phyloP scores from a whole-genome alignment of 805 yeast species.

The Yamadazyma scolyti region DNA sequence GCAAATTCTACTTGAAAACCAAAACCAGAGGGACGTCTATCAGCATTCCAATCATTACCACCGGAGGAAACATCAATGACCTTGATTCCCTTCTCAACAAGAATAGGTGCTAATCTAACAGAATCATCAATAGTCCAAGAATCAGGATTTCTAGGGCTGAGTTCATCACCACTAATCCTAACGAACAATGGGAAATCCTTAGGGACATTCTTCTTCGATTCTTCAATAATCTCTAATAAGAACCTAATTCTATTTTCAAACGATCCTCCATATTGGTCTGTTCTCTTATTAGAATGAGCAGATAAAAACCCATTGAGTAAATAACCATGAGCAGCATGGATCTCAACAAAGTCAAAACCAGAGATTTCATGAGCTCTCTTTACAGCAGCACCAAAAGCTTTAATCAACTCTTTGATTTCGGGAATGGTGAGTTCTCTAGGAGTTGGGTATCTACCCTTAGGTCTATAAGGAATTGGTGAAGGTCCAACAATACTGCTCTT shows the following conservation, averaged over 20 bases:
- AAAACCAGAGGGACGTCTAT: conserved; percentile 14
- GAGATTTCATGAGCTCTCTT: conserved; percentile 40
- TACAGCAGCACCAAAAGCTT: conserved; percentile 44
- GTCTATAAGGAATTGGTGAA: conserved; percentile 33
- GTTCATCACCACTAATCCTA: conserved; percentile 46
- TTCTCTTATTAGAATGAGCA: conserved; percentile 45
- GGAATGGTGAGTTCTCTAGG: conserved; percentile 43
- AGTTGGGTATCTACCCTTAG: conserved; percentile 18
- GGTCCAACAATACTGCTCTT: conserved; percentile 44
- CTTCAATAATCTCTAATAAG: conserved; percentile 44
- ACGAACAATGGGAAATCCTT: conserved; percentile 44
- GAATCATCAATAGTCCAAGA: conserved; percentile 47
- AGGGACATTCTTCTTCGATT: conserved; percentile 36
- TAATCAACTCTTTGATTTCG: conserved; percentile 40
- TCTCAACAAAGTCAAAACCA: conserved; percentile 62
- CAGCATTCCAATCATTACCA: conserved; percentile 36
- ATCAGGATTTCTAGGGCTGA: conserved; percentile 27
- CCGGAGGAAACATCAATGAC: conserved; percentile 56
- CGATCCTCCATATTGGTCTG: conserved; percentile 62
- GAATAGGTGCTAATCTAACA: conserved; percentile 32
- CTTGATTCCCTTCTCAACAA: conserved; percentile 44
- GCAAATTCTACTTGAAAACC: conserved; percentile 41
- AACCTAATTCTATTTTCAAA: conserved; percentile 56
- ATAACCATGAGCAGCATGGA: conserved; percentile 66
- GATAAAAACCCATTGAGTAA: conserved; percentile 48